Evolutionary conservation across 2,329 filamentous ascomycete genomes (phyloP), one percentile per base, ranked within the genome.

Genomic region (Scedosporium aurantiacum): DNA sequence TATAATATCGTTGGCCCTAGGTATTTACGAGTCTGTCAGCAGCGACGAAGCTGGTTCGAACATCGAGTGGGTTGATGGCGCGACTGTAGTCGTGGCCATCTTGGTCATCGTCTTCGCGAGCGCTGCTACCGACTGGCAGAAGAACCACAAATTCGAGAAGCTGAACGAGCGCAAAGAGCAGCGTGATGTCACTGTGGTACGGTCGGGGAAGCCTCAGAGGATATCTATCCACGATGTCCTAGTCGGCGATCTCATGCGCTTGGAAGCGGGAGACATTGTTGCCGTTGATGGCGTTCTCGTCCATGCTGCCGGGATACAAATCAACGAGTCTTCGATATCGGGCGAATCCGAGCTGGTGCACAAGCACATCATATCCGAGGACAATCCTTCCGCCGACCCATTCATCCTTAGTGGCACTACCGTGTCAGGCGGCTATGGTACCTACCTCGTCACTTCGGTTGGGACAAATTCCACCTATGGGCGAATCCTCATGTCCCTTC

Each of bases 381-480:
- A 56, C 4, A 21, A 52, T 41, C 47, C 60, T 23, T 52, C 64
- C 6, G 75, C 88, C 64, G 89, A 92, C 66, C 89, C 89, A 0
- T 93, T 93, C 71, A 91, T 93, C 64, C 78, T 92, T 3, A 92
- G 88, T 23, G 89, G 89, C 55, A 87, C 87, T 2, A 91, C 90
- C 66, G 85, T 93, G 10, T 84, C 85, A 0, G 87, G 91, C 67
- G 89, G 89, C 61, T 80, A 90, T 6, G 89, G 90, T 8, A 85
- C 82, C 3, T 92, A 90, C 71, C 71, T 93, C 61, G 88, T 91
- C 61, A 90, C 88, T 1, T 83, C 88, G 4, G 85, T 87, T 18
- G 89, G 89, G 64, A 79, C 87, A 41, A 82, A 92, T 71, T 90
- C 88, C 0, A 88, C 83, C 37, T 86, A 89, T 67, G 89, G 89